Evolutionary conservation across 2,329 filamentous ascomycete genomes (phyloP), one percentile per base, ranked within the genome.

Genomic region (Lachnellula hyalina): DNA sequence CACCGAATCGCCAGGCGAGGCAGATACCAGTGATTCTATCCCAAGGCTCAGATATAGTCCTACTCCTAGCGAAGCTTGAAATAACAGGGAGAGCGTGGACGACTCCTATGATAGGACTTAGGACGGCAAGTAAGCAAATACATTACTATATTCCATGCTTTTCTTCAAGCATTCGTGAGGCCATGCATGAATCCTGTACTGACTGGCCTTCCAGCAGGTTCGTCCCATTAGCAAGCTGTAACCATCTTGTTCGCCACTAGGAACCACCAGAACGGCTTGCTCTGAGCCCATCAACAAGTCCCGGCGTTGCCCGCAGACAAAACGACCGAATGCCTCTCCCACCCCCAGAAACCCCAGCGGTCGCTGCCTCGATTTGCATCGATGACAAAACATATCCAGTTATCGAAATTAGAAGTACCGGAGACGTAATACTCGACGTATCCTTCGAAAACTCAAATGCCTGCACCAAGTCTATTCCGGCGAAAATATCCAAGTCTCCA

Each of bases 401-500:
- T 52, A 68, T 83, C 44, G 72, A 76, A 34, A 78, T 90, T 49
- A 77, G 77, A 21, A 61, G 75, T 4, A 71, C 73, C 15, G 87
- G 87, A 36, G 84, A 90, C 64, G 70, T 90, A 19, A 68, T 90
- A 34, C 77, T 91, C 14, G 77, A 84, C 57, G 78, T 90, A 36
- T 78, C 78, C 7, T 88, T 90, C 65, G 79, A 84, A 58, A 84
- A 81, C 36, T 82, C 77, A 2, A 72, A 70, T 44, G 77, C 45
- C 72, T 85, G 66, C 72, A 72, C 73, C 71, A 56, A 74, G 71
- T 54, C 79, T 70, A 65, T 74, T 70, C 14, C 66, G n/a, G 81
- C 76, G 72, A 56, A 54, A 28, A 56, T 51, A 14, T 61, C 63
- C 28, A 67, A 67, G 47, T 21, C 56, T 5, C 54, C 60, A 5